Conservation (phyloP, 768 basidiomycete species). For the Termitomyces sp. region DNA sequence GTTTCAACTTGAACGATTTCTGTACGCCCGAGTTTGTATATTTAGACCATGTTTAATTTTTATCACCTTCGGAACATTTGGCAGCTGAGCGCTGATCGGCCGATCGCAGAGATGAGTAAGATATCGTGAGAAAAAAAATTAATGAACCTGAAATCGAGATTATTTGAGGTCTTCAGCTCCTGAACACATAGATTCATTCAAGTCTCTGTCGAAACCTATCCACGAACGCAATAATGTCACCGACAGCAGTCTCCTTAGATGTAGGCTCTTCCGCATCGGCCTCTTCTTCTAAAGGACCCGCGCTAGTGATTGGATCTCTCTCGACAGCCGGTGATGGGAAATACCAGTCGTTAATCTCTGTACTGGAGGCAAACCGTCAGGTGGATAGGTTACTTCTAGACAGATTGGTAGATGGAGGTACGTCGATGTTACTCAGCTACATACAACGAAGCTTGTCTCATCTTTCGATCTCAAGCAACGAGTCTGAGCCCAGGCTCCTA, state of each 20-base stretch:
- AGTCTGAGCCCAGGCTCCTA: conserved; percentile 51
- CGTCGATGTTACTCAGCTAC: conserved; percentile 13
- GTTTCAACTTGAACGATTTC: not conserved
- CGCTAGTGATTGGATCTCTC: conserved; percentile 76
- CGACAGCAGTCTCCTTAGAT: conserved; percentile 48
- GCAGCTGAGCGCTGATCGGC: not conserved
- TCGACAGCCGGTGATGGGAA: conserved; percentile 75
- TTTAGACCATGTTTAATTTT: not conserved
- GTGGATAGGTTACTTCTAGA: conserved; percentile 84
- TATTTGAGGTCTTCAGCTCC: not conserved
- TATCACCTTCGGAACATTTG: not conserved
- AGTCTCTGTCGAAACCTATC: not conserved
- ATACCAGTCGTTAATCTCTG: conserved; percentile 68
- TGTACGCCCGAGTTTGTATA: not conserved
- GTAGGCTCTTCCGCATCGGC: conserved; percentile 15
- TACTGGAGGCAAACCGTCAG: conserved; percentile 47
- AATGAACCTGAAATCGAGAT: not conserved
- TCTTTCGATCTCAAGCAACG: conserved; percentile 44
- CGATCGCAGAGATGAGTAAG: conserved; percentile 9
- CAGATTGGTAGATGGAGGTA: conserved; percentile 78
- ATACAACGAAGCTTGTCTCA: conserved; percentile 3
- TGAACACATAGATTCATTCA: not conserved
- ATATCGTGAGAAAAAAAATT: not conserved
- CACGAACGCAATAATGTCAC: conserved; percentile 44
- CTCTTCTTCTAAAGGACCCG: conserved; percentile 38